Conservation (phyloP, 2,329 filamentous ascomycete genomes). For the Exophiala phaeomuriformis region DNA sequence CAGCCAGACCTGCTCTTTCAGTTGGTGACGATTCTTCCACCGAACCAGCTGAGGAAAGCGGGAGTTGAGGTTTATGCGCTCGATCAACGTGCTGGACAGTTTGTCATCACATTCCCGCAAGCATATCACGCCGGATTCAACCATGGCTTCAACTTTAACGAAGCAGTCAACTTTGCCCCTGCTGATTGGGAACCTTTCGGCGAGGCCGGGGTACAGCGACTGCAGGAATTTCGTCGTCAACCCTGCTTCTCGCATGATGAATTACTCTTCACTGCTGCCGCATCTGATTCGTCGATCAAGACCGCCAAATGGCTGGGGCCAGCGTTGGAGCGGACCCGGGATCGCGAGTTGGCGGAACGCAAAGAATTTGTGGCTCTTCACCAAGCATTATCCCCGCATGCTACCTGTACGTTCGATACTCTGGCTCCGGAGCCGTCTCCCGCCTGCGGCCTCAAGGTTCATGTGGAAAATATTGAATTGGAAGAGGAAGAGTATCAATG, state of each 20-base stretch:
- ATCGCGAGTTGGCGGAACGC: conserved; percentile 64
- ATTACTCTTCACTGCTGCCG: conserved; percentile 80
- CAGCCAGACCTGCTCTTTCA: conserved; percentile 96
- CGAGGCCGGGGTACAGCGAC: conserved; percentile 72
- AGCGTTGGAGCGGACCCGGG: conserved; percentile 69
- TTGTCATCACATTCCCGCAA: conserved; percentile 93
- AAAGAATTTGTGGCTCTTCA: conserved; percentile 62
- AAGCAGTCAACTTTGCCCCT: conserved; percentile 96
- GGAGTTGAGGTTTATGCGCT: conserved; percentile 88
- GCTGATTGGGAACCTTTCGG: conserved; percentile 92
- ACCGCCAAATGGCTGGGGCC: conserved; percentile 93
- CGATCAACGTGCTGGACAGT: conserved; percentile 92
- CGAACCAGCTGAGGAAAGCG: conserved; percentile 85
- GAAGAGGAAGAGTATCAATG: conserved; percentile 92
- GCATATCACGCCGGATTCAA: conserved; percentile 98
- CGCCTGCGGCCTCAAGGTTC: conserved; percentile 54
- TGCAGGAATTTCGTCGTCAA: conserved; percentile 81
- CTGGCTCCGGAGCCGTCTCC: conserved; percentile 28
- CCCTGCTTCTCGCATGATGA: conserved; percentile 98
- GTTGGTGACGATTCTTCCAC: conserved; percentile 88
- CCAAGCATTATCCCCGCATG: conserved; percentile 47
- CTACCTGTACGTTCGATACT: conserved; percentile 45
- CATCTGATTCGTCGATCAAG: conserved; percentile 71
- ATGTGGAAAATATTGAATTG: conserved; percentile 65
- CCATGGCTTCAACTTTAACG: conserved; percentile 97